A percentile compares a stretch with the other conserved stretches of the same genome.
These are phyloP conservation scores for Fusarium sp. DNA, from an alignment of 2,329 filamentous ascomycete species.

Conservation along the genomic window DNA sequence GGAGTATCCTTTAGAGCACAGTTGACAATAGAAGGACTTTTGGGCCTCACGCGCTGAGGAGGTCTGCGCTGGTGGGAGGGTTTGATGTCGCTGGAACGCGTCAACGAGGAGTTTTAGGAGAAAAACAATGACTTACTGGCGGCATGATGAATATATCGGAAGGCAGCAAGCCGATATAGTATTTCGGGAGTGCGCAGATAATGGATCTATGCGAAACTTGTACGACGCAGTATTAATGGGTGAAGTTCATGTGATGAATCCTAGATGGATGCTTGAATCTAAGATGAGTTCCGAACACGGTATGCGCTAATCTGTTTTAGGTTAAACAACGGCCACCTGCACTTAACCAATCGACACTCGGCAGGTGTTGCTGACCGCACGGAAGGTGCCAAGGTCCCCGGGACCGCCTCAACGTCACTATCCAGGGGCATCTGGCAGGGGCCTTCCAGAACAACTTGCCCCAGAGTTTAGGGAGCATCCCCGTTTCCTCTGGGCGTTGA, in stretches of 20 bases:
- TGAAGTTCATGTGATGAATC: constrained; percentile 11
- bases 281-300: background rate
- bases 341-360: constrained; percentile 33
- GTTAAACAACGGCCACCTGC: background rate
- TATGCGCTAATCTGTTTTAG: background rate
- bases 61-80: constrained; percentile 68
- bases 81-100: constrained; percentile 64
- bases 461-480: constrained; percentile 31
- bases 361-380: constrained; percentile 37
- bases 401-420: constrained; percentile 40
- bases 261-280: constrained; percentile 7
- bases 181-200: background rate
- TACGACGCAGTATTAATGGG: background rate
- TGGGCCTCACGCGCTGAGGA: constrained; percentile 79
- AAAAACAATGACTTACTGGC: constrained; percentile 62
- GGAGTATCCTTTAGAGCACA: constrained; percentile 94
- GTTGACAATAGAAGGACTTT: constrained; percentile 83
- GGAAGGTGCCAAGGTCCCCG: background rate
- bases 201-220: background rate
- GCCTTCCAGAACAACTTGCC: constrained; percentile 36
- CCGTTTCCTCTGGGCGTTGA: constrained; percentile 35
- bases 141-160: constrained; percentile 56
- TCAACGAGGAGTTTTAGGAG: constrained; percentile 47
- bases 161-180: background rate
- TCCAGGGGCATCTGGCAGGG: constrained; percentile 29